phyloP scores from a whole-genome alignment of 768 basidiomycete genomes.

The Leccinum uliginosum region DNA sequence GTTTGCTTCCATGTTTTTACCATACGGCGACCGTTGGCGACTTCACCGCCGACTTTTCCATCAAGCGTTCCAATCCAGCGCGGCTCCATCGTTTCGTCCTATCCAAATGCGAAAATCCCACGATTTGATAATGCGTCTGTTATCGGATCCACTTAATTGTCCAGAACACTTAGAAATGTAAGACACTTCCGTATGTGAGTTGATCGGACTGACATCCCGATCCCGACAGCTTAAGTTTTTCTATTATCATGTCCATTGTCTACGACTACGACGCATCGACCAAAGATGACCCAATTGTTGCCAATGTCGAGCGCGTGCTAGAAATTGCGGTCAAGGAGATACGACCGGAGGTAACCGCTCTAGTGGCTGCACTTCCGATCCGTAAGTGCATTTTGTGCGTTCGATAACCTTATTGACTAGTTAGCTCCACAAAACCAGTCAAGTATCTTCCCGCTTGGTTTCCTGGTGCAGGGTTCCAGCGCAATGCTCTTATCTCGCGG shows the following conservation, averaged over 20 bases:
- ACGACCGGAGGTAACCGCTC: slow-evolving; percentile 14
- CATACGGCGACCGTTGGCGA: not conserved
- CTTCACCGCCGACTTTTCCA: not conserved
- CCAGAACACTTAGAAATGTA: slow-evolving; percentile 21
- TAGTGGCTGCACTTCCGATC: slow-evolving; percentile 14
- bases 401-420: not conserved
- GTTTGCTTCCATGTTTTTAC: slow-evolving; percentile 2
- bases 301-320: slow-evolving; percentile 11
- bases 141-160: slow-evolving; percentile 20
- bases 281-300: slow-evolving; percentile 20
- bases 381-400: slow-evolving; percentile 9
- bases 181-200: not conserved
- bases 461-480: slow-evolving; percentile 21
- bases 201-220: not conserved
- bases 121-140: slow-evolving; percentile 26
- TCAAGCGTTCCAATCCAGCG: not conserved
- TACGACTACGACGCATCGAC: slow-evolving; percentile 20
- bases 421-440: slow-evolving; percentile 6
- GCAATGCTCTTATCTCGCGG: slow-evolving; percentile 11
- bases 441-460: slow-evolving; percentile 21
- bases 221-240: slow-evolving; percentile 15
- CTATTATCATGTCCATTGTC: slow-evolving; percentile 22
- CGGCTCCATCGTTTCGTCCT: slow-evolving; percentile 26
- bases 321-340: slow-evolving; percentile 9
- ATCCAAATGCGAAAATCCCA: slow-evolving; percentile 32